Base-by-base conservation (phyloP, 164 flowering plant genomes). In the Nymphaea thermarum region DNA sequence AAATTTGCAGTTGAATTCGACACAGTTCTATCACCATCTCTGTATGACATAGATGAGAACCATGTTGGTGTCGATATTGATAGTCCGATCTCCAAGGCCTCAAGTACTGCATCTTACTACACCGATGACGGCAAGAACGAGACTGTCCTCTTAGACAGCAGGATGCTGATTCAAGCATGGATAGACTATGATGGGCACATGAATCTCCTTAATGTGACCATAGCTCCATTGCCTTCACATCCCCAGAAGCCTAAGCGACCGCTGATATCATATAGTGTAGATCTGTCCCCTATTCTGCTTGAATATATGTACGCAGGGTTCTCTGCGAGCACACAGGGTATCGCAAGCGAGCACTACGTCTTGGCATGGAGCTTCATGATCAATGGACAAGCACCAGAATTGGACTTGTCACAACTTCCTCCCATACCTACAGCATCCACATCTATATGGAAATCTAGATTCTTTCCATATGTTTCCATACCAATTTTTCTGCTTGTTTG, bases 141-240 rank as follows among this genome's bases (percentile, higher is more conserved):
- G 36, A 25, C 36, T 25, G 36, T 25, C 36, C 1, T 25, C 36
- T 25, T 25, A 25, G 36, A 25, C 36, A 25, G 36, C 36, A 25
- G 36, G 36, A 25, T 1, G 36, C 36, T 25, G 36, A 25, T 25
- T 25, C 36, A 25, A 25, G 36, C 36, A 25, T 25, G 36, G 36
- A 25, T 25, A 25, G 36, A 25, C 36, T 25, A 25, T 25, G 36
- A 25, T 25, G 36, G 36, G 36, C 36, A 25, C 36, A 25, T 25
- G 1, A 25, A 25, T 25, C 4, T 36, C 45, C 47, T 71, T 71
- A 41, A 68, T 66, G 15, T 66, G 62, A 5, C 68, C 68, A 59
- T 60, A 65, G 5, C 8, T 65, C 42, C n/a, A 63, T 43, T 10
- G 15, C 2, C 47, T 5, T 7, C 43, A 25, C 4, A 8, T 65